Percentiles rank a stretch among this genome's conserved stretches.
phyloP scores from a whole-genome alignment of 495 filamentous ascomycete genomes.

The Podospora pseudocomata region DNA sequence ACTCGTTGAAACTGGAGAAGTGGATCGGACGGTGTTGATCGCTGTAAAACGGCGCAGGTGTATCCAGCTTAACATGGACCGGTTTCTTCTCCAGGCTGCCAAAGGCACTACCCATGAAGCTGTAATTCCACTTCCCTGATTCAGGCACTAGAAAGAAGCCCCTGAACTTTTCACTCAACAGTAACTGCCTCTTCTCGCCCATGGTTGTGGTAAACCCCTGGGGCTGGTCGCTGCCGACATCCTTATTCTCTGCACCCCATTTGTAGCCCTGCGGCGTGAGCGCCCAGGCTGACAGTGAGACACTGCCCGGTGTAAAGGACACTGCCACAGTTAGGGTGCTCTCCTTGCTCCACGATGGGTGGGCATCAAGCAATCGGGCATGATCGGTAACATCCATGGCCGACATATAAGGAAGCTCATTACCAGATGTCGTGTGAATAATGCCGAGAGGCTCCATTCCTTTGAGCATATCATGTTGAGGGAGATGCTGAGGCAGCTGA shows the following conservation, averaged over 20 bases:
- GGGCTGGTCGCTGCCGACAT: conserved; percentile 84
- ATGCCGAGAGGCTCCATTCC: conserved; percentile 88
- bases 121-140: conserved; percentile 92
- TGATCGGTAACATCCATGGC: conserved; percentile 92
- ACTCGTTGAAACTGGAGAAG: conserved; percentile 88
- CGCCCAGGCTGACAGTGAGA: conserved; percentile 88
- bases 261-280: conserved; percentile 90
- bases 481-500: conserved; percentile 85
- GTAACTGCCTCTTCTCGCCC: conserved; percentile 91
- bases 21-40: conserved; percentile 90
- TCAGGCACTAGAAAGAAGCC: conserved; percentile 97
- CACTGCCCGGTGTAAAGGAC: conserved; percentile 97
- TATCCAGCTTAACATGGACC: conserved; percentile 89
- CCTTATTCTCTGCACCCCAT: conserved; percentile 96
- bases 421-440: conserved; percentile 92
- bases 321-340: conserved; percentile 89
- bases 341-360: conserved; percentile 87
- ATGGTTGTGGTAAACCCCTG: conserved; percentile 88
- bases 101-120: conserved; percentile 91
- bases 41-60: conserved; percentile 85
- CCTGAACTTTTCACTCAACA: conserved; percentile 86
- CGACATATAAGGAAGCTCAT: conserved; percentile 94
- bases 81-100: conserved; percentile 82
- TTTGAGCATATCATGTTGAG: conserved; percentile 87
- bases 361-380: conserved; percentile 77